Evolutionary conservation across 257 asterid genomes (phyloP), one percentile per base, ranked within the genome.

Genomic region (Solanum lignicaule): DNA sequence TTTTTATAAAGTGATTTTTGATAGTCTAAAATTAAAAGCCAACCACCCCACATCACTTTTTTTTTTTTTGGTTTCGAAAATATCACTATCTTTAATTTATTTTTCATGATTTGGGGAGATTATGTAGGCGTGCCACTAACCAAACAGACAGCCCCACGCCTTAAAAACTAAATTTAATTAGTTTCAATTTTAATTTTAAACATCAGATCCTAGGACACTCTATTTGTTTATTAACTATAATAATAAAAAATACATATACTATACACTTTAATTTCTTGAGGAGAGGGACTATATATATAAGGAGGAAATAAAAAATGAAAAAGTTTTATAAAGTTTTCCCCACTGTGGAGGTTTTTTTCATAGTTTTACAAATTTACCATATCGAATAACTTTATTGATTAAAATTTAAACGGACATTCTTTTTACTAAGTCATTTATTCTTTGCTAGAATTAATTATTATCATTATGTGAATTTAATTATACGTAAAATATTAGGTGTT

Each of bases 61-160:
- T 29, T 78, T 39, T 41, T 29, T 71, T 69, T 29, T 5, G 23
- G 21, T 68, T 69, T 71, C 76, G 39, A 71, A 71, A 9, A 31
- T 71, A 71, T 71, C 36, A 68, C 36, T 0, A 13, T 68, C 20
- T 68, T 71, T 29, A 3, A 69, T 69, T 31, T 31, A 81, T 83
- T 25, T 81, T 81, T 46, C 89, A 90, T 93, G 93, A 93, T 93
- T 90, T 91, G 73, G 87, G 93, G 78, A 87, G 93, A 91, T 88
- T 90, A 79, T 87, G 89, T 88, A 89, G 90, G 96, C 94, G 91
- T 94, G 96, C 91, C 88, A 89, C 86, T 87, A 74, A 83, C 87
- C 76, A 83, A 85, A 89, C 89, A 90, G 92, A 91, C 90, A 90
- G 90, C 88, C 91, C 88, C 95, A 93, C 92, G 92, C 94, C 93